Evolutionary conservation across 2,329 filamentous ascomycete species (phyloP).

Genomic region (Scedosporium aurantiacum): DNA sequence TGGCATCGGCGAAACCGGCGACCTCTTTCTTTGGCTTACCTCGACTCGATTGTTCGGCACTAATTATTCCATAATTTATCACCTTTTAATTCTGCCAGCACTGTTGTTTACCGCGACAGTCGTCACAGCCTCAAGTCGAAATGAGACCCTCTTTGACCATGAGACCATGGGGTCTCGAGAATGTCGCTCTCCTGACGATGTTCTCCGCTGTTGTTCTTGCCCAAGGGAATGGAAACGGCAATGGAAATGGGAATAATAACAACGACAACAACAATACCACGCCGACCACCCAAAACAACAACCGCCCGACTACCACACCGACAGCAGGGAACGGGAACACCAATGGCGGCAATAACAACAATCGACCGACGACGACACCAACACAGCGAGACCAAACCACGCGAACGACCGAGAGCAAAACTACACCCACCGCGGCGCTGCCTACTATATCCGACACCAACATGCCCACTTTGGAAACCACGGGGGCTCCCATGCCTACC

Average conservation of each 20-base stretch:
- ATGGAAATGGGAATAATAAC: neutral
- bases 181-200: conserved; percentile 13
- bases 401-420: neutral
- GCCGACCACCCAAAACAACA: neutral
- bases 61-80: neutral
- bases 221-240: conserved; percentile 14
- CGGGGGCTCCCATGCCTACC: neutral
- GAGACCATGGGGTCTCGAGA: conserved; percentile 3
- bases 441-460: conserved; percentile 14
- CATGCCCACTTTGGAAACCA: conserved; percentile 9
- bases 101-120: neutral
- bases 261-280: conserved; percentile 1
- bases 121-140: neutral
- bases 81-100: neutral
- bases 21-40: neutral
- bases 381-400: conserved; percentile 3
- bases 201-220: conserved; percentile 21
- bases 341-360: conserved; percentile 13
- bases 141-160: neutral
- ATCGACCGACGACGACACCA: neutral
- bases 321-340: conserved; percentile 6
- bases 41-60: neutral
- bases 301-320: conserved; percentile 4
- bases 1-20: neutral
- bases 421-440: conserved; percentile 11